These are phyloP conservation scores for Cutaneotrichosporon curvatum DNA, from an alignment of 1,284 basidiomycete genomes.

Conservation along the genomic window DNA sequence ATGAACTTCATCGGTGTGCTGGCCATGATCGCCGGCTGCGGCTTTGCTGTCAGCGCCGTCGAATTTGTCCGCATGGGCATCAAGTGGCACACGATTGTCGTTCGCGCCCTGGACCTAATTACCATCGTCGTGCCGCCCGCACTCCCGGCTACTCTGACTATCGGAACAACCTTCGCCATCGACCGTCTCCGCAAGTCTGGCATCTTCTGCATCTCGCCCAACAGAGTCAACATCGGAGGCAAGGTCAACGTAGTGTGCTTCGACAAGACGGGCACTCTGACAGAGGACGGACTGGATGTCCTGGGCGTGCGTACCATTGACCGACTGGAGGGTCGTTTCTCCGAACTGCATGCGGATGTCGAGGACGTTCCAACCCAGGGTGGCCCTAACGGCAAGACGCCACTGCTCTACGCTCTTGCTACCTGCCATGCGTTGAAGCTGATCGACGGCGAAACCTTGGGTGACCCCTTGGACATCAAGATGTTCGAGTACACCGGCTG, in stretches of 20 bases:
- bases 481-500: slow-evolving; percentile 97
- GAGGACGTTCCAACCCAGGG: slow-evolving; percentile 69
- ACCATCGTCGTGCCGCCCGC: slow-evolving; percentile 98
- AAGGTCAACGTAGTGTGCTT: slow-evolving; percentile 98
- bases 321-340: slow-evolving; percentile 65
- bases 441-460: slow-evolving; percentile 80
- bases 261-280: slow-evolving; percentile 98
- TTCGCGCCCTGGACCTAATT: slow-evolving; percentile 93
- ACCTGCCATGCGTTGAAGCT: slow-evolving; percentile 95
- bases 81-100: slow-evolving; percentile 79
- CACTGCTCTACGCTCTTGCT: slow-evolving; percentile 83
- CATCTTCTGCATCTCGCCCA: slow-evolving; percentile 96
- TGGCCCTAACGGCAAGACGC: slow-evolving; percentile 60
- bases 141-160: slow-evolving; percentile 91
- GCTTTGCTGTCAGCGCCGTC: slow-evolving; percentile 79
- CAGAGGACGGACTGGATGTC: slow-evolving; percentile 96
- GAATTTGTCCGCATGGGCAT: slow-evolving; percentile 88
- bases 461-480: slow-evolving; percentile 93
- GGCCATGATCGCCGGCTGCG: slow-evolving; percentile 75
- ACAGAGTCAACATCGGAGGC: slow-evolving; percentile 89
- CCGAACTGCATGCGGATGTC: slow-evolving; percentile 80
- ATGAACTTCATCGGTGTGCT: slow-evolving; percentile 93
- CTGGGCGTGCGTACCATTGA: slow-evolving; percentile 82
- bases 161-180: slow-evolving; percentile 95
- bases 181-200: slow-evolving; percentile 76